These are phyloP conservation scores for Phylloporus sp. DNA, from an alignment of 768 basidiomycete species.

Conservation along the genomic window DNA sequence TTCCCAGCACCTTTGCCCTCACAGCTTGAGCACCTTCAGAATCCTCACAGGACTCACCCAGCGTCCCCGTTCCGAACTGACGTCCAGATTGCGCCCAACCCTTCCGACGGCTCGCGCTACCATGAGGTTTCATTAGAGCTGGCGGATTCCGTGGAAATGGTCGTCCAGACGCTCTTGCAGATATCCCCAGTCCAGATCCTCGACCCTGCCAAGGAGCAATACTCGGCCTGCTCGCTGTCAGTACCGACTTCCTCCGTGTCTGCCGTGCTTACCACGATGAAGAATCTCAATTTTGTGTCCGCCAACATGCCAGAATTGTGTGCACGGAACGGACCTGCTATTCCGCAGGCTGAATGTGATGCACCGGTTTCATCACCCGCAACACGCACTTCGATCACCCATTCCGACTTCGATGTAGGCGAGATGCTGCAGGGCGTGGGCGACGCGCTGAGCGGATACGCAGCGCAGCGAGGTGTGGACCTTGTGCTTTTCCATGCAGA, in stretches of 20 bases:
- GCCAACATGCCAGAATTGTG: constrained; percentile 62
- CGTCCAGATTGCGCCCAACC: constrained; percentile 17
- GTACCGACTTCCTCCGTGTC: constrained; percentile 86
- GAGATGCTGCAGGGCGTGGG: constrained; percentile 87
- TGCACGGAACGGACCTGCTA: constrained; percentile 12
- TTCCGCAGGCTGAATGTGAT: constrained; percentile 15
- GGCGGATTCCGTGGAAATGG: constrained; percentile 85
- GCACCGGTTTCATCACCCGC: constrained; percentile 17
- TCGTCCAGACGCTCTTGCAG: constrained; percentile 88
- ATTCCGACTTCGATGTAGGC: constrained; percentile 83
- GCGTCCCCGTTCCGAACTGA: constrained; percentile 9
- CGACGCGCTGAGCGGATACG: constrained; percentile 79
- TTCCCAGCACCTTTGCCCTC: constrained; percentile 77
- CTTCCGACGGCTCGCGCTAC: constrained; percentile 35
- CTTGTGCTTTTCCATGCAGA: constrained; percentile 89
- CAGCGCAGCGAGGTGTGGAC: constrained; percentile 82
- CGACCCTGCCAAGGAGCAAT: constrained; percentile 90
- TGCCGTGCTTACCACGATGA: constrained; percentile 87
- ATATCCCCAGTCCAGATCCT: constrained; percentile 86
- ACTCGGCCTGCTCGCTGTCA: constrained; percentile 81
- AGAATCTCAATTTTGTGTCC: constrained; percentile 88
- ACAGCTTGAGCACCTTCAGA: constrained; percentile 68
- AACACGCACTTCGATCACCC: constrained; percentile 13
- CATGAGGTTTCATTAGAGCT: constrained; percentile 79
- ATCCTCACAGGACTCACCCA: constrained; percentile 48